Percentiles rank a stretch among this genome's conserved stretches.
These are phyloP conservation scores for Udeniomyces megalosporus DNA, from an alignment of 768 basidiomycete species.

Conservation along the genomic window DNA sequence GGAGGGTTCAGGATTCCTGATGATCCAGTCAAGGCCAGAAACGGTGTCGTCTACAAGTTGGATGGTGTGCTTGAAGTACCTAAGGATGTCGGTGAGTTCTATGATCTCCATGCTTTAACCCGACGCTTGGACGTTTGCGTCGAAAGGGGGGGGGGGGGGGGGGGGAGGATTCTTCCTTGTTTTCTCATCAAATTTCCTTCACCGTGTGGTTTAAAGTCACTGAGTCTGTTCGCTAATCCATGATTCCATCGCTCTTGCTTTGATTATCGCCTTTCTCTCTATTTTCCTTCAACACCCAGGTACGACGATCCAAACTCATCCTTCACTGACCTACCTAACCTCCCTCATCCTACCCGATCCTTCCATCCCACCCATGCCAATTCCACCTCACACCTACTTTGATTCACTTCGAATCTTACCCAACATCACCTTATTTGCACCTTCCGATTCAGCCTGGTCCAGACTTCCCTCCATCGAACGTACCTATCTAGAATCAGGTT, in stretches of 20 bases:
- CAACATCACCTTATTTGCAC: conserved; percentile 75
- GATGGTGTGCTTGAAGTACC: conserved; percentile 6
- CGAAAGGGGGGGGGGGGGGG: too few species aligned
- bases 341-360: not conserved
- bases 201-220: too few species aligned
- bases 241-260: not conserved
- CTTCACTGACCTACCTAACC: not conserved
- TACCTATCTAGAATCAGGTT: conserved; percentile 74
- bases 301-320: not conserved
- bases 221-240: too few species aligned
- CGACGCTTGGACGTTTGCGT: too few species aligned
- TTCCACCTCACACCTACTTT: not conserved
- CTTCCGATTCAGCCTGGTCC: conserved; percentile 71
- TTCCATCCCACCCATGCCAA: conserved; percentile 34
- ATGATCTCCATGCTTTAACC: too few species aligned
- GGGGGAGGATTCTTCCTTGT: too few species aligned
- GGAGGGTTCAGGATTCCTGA: conserved; percentile 38
- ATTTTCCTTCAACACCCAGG: not conserved
- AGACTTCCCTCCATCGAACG: conserved; percentile 58
- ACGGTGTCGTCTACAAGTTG: conserved; percentile 4
- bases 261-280: not conserved
- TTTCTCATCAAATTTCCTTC: not conserved
- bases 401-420: conserved; percentile 34
- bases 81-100: conserved; percentile 5
- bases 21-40: not conserved